These are phyloP conservation scores for Saccharum hybrid DNA, from an alignment of 202 grass and related monocot genomes.

Conservation along the genomic window DNA sequence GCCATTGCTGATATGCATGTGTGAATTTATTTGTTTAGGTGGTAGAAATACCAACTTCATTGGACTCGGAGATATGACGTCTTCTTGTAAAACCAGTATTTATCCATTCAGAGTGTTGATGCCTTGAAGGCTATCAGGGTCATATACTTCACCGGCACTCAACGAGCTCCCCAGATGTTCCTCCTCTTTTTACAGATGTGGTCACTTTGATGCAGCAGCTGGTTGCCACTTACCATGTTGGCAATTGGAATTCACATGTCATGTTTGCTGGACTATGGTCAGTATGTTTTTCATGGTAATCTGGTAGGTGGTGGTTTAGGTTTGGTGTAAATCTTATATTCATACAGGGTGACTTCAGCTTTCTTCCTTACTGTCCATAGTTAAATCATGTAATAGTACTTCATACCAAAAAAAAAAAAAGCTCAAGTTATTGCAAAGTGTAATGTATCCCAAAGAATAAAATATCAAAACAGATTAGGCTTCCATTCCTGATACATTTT, in stretches of 20 bases:
- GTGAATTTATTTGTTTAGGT: slow-evolving; percentile 46
- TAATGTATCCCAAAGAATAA: slow-evolving; percentile 50
- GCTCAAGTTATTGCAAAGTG: slow-evolving; percentile 45
- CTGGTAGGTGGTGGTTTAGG: slow-evolving; percentile 22
- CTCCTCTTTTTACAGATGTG: slow-evolving; percentile 7
- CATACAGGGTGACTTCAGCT: slow-evolving; percentile 39
- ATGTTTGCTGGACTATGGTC: slow-evolving; percentile 15
- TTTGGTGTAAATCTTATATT: slow-evolving; percentile 47
- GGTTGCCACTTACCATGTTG: slow-evolving; percentile 23
- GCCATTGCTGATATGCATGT: slow-evolving; percentile 9
- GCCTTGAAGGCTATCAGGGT: neutral
- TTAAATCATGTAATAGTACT: slow-evolving; percentile 45
- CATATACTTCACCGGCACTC: neutral
- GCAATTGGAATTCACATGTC: slow-evolving; percentile 21
- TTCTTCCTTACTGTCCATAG: slow-evolving; percentile 51
- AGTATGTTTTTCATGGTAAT: slow-evolving; percentile 41
- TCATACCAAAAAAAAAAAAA: neutral
- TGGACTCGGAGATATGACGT: slow-evolving; percentile 50
- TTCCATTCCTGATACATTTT: slow-evolving; percentile 37
- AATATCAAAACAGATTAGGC: slow-evolving; percentile 19
- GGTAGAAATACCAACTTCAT: slow-evolving; percentile 44
- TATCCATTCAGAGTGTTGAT: slow-evolving; percentile 26
- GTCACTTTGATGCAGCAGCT: slow-evolving; percentile 3
- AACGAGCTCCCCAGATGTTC: slow-evolving; percentile 7
- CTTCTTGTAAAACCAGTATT: slow-evolving; percentile 11